Conservation (phyloP, 2,329 filamentous ascomycete species). For the Penicillium sp. region DNA sequence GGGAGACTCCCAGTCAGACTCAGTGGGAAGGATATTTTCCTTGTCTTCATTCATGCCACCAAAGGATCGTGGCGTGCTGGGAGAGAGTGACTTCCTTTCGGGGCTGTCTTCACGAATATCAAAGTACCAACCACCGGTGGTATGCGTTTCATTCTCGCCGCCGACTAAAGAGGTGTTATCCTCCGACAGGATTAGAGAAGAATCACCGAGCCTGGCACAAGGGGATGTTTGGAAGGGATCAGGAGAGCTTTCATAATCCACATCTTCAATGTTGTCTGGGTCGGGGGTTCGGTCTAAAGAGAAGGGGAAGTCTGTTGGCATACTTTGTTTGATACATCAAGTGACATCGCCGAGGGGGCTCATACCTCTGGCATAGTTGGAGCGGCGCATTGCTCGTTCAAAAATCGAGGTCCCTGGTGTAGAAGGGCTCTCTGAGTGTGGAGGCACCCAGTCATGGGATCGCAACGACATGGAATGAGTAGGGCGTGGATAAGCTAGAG, state of each 20-base stretch:
- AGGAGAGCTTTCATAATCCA: background rate
- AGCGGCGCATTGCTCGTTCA: background rate
- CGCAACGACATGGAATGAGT: background rate
- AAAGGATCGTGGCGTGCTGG: background rate
- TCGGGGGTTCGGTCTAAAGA: background rate
- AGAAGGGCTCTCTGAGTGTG: background rate
- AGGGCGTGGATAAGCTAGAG: background rate
- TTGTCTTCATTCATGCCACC: conserved; percentile 1
- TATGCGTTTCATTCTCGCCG: background rate
- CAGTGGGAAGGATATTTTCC: background rate
- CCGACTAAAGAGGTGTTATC: background rate
- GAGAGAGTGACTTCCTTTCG: background rate
- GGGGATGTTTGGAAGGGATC: background rate
- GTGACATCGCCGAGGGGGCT: background rate
- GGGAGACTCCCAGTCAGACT: background rate
- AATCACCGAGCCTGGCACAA: background rate
- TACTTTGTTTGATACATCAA: background rate
- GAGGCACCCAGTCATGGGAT: background rate
- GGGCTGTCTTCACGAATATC: conserved; percentile 6
- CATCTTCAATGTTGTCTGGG: background rate
- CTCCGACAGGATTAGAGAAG: background rate
- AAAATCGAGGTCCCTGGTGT: background rate
- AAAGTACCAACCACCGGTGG: background rate
- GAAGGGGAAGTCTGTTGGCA: background rate
- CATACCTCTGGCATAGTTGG: background rate